Base-by-base conservation (phyloP, 108 stramenopile genomes). In the Fistulifera pelliculosa region DNA sequence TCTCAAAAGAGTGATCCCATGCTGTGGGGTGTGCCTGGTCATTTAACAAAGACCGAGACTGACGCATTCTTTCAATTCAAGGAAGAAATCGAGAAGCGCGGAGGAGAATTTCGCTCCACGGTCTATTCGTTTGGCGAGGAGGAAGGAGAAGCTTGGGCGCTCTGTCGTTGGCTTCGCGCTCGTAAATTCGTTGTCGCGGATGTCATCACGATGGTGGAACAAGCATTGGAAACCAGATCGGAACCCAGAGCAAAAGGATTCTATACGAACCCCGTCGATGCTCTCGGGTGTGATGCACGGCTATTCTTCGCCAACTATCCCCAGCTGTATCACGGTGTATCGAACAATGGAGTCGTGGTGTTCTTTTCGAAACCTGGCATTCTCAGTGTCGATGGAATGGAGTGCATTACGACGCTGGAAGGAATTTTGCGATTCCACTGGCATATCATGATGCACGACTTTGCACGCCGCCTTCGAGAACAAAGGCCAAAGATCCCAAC, bases 351-450 rank as follows among this genome's bases (percentile, higher is more conserved):
- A 16, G 71, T 63, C 45, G 83, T 83, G 10, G 24, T 91, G 27
- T 91, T 83, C 70, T 75, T 85, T 58, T 81, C 79, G 56, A 87
- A 87, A 62, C 81, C 81, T n/a, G 90, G 90, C 42, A 64, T 83
- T 16, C 60, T 91, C 40, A 87, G 84, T 56, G 62, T 76, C 10
- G 83, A 85, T 58, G 85, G 67, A 10, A 74, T 87, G 51, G 85
- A 87, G 49, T 85, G 83, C 51, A 80, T 87, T 54, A 91, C 90
- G 15, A 87, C 85, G 1, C 47, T 91, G 47, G 73, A 79, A 54
- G 79, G 79, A 18, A 81, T 91, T 60, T 44, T 85, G 38, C 78
- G 79, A 49, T 91, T 76, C 62, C 90, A 91, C 58, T 91, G 90
- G 90, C 69, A 76, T 57, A 60, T 80, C 28, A 83, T 83, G 81